Evolutionary conservation across 768 basidiomycete genomes (phyloP), one percentile per base, ranked within the genome.

Genomic region (Cystobasidium onofrii): DNA sequence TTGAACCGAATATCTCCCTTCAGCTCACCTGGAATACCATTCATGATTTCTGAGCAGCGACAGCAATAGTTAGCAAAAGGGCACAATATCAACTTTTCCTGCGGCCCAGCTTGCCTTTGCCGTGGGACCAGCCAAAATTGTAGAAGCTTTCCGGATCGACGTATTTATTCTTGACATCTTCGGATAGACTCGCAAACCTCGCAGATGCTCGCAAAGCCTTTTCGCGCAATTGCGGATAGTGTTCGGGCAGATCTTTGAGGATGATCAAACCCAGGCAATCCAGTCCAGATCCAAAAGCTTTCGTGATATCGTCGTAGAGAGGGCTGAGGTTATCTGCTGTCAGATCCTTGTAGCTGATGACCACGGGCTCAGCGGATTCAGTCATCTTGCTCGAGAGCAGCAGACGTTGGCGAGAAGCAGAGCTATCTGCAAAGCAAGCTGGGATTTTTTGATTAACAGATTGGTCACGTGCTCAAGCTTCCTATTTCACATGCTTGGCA

Each of bases 91-190:
- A 7, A 54, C 6, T 7, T 7, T 27, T 25, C 61, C 6, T 27
- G 61, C 6, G 23, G 36, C 4, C 9, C 1, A 7, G 43, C 69
- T 57, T 15, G 54, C 69, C 69, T 88, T 97, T 96, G 69, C 95
- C 95, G 81, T 95, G 91, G 54, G 89, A 91, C 95, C 95, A 98
- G n/a, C 95, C 95, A 81, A 93, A 97, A 80, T 89, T 90, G 75
- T 65, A 76, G 23, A 27, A 31, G 12, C 31, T 89, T 29, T 81
- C 82, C 0, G 87, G 83, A 81, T 93, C 88, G 25, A 87, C 85
- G 78, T 91, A 91, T 69, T 85, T 86, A 80, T 96, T 92, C 60
- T 90, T 85, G 20, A 81, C 81, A 20, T 81, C 78, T 70, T 89
- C 87, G 33, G 89, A 86, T 12, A 95, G 83, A 46, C 44, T 84